These are phyloP conservation scores for Saitozyma podzolica DNA, from an alignment of 768 basidiomycete species.

Conservation along the genomic window DNA sequence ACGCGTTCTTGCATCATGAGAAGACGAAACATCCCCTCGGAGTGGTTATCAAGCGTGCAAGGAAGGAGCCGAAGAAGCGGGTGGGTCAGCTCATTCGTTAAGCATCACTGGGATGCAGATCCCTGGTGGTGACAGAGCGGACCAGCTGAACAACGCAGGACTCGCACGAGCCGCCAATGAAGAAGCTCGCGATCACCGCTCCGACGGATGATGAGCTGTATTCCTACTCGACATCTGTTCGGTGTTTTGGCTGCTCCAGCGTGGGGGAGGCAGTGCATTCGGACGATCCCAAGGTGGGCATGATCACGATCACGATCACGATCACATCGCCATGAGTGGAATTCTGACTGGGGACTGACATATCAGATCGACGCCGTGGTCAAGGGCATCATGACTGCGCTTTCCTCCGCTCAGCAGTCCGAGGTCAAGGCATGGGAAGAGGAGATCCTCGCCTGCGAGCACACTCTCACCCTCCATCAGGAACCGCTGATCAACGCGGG, in stretches of 20 bases:
- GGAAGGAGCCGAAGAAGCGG: slow-evolving; percentile 65
- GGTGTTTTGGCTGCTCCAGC: slow-evolving; percentile 71
- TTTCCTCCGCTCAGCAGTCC: slow-evolving; percentile 86
- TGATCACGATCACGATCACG: neutral
- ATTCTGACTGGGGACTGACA: slow-evolving; percentile 9
- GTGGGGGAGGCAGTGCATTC: slow-evolving; percentile 34
- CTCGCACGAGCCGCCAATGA: slow-evolving; percentile 79
- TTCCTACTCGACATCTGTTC: slow-evolving; percentile 64
- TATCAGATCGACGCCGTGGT: slow-evolving; percentile 61
- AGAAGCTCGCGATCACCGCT: slow-evolving; percentile 80
- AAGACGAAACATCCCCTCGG: slow-evolving; percentile 74
- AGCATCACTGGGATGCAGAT: neutral
- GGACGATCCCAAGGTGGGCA: slow-evolving; percentile 33
- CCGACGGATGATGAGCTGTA: slow-evolving; percentile 82
- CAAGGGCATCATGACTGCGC: slow-evolving; percentile 71
- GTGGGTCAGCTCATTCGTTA: slow-evolving; percentile 57
- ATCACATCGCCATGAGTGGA: neutral
- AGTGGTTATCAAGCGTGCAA: slow-evolving; percentile 74
- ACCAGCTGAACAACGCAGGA: slow-evolving; percentile 54
- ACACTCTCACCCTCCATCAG: slow-evolving; percentile 65
- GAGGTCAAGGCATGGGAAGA: slow-evolving; percentile 99
- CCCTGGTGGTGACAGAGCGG: slow-evolving; percentile 6
- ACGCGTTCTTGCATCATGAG: slow-evolving; percentile 69
- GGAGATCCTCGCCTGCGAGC: slow-evolving; percentile 83
- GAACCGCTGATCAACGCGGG: slow-evolving; percentile 37